Evolutionary conservation across 202 grass and related monocot genomes (phyloP), one percentile per base, ranked within the genome.

Genomic region (Dendrocalamus latiflorus): DNA sequence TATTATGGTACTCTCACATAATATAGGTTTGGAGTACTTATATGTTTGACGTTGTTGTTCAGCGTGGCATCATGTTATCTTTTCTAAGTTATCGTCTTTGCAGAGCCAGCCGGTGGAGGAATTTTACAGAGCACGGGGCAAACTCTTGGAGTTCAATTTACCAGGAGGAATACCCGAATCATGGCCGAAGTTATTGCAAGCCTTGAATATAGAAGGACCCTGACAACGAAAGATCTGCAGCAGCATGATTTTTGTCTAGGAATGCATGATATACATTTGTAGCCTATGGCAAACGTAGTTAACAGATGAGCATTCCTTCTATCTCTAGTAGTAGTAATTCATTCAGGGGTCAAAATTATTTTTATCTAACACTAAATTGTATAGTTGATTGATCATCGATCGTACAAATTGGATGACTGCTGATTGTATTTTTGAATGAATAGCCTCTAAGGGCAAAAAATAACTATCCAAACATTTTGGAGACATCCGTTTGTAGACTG

Each of bases 61-160:
- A 67, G 16, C 12, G 30, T 39, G 79, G 6, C n/a, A 90, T 28
- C 47, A 3, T 42, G 53, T 22, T 57, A 65, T 57, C 57, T 57
- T 76, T 71, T 81, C n/a, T n/a, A 60, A 72, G 12, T 4, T 61
- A 7, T 72, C 10, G 5, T 83, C 36, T 78, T 72, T 87, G 71
- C 87, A 99, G 96, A 89, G 74, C 44, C 20, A 99, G 47, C 93
- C 96, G 54, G 93, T 99, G 55, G 96, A 99, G 78, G 93, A 82
- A 34, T 99, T 99, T 78, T 99, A 99, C 82, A 86, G 87, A 68
- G 75, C 76, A 45, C 84, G 93, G 16, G 89, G 89, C 0, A 99
- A 95, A 78, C 96, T 99, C 65, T 72, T 99, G 47, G 89, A 99
- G 82, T 99, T 99, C 68, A 81, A 95, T 86, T 64, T 99, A 77